Evolutionary conservation across 1,284 basidiomycete species (phyloP).

Genomic region (Chondrostereum purpureum): DNA sequence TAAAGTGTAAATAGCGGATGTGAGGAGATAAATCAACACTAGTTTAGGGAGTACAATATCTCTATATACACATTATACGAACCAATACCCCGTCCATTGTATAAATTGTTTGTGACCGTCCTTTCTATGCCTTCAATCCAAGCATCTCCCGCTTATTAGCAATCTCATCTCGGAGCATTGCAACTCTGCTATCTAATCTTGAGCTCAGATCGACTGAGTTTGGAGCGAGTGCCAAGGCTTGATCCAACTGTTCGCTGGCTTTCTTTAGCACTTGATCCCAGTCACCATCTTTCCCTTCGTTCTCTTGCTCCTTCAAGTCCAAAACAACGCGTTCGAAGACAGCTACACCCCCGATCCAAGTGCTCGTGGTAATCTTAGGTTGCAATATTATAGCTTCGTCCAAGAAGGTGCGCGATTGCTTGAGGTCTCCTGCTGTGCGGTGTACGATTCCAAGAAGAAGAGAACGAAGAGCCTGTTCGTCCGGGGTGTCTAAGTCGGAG

Average conservation of each 20-base stretch:
- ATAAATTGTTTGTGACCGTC: not conserved
- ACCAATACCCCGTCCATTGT: not conserved
- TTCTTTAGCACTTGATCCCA: constrained; percentile 45
- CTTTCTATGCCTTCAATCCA: constrained; percentile 14
- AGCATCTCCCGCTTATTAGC: constrained; percentile 43
- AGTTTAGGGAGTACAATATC: not conserved
- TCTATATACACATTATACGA: not conserved
- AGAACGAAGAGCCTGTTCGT: constrained; percentile 63
- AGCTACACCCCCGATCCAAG: constrained; percentile 62
- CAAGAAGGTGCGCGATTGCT: constrained; percentile 40
- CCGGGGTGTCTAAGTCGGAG: constrained; percentile 53
- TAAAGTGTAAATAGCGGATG: not conserved
- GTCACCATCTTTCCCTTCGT: constrained; percentile 18
- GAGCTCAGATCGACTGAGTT: constrained; percentile 57
- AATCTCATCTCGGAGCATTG: constrained; percentile 68
- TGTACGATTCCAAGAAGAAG: constrained; percentile 63
- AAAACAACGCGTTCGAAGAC: constrained; percentile 63
- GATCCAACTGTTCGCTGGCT: constrained; percentile 45
- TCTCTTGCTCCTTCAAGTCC: constrained; percentile 51
- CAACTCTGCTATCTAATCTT: constrained; percentile 60
- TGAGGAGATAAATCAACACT: not conserved
- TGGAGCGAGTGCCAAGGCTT: constrained; percentile 42
- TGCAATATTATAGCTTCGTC: constrained; percentile 41
- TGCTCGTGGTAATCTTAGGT: constrained; percentile 36
- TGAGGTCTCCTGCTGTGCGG: constrained; percentile 45